Base-by-base conservation (phyloP, 2,329 filamentous ascomycete genomes). In the Paecilomyces sp. region DNA sequence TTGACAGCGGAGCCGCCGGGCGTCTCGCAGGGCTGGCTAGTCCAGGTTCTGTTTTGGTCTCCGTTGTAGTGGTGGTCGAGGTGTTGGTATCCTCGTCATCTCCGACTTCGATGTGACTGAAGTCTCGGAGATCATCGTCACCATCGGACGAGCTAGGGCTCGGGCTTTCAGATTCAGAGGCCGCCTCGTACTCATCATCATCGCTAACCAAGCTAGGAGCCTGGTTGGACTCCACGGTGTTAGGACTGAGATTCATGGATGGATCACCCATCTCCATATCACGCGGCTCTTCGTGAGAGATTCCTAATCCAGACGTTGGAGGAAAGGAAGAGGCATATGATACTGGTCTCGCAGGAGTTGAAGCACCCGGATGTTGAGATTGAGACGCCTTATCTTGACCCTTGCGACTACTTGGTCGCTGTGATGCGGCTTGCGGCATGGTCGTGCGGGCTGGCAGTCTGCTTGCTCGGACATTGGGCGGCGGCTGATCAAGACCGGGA, bases 171-270 rank as follows among this genome's bases (percentile, higher is more conserved):
- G 85, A 88, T 54, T 88, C 85, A 1, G 87, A 90, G 58, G 88
- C 75, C 13, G 70, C 87, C 65, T 89, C 88, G 67, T 89, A 90
- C 70, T 91, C 89, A 66, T 88, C 88, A 33, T 68, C 69, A 73
- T 92, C 89, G 74, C 88, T 91, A 69, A 92, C 88, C 55, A 92
- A 81, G 66, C 88, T 91, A 24, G 89, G 89, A 8, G 89, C 88
- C 65, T 90, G 89, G 73, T 91, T 91, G 72, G 88, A 89, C 56
- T 87, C 81, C 53, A 87, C 76, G 0, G 87, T 88, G 66, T 86
- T 85, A 4, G 88, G 88, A 67, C 87, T 90, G 60, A 90, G 74
- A 58, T 89, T 85, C 54, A 80, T 79, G 33, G 70, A 62, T 15
- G 68, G 69, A 36, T 71, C 68, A 18, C 72, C 58, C 54, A 57